Conservation (phyloP, 164 flowering plant genomes). For the Hamamelis virginiana region DNA sequence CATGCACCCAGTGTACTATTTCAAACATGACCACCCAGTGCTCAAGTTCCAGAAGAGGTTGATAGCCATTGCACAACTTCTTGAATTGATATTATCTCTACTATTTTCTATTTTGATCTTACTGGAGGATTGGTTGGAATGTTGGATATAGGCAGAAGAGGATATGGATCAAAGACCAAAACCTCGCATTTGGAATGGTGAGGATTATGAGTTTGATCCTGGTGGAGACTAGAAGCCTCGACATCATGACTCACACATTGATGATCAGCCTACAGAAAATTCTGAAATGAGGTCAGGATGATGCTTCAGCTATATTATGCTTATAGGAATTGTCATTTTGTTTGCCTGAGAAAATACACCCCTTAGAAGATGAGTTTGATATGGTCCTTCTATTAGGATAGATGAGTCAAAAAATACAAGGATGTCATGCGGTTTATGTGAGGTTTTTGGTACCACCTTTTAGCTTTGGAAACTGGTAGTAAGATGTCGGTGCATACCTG, state of each 20-base stretch:
- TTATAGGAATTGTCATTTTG: too few species aligned
- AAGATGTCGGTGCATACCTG: too few species aligned
- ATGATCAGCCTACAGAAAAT: slow-evolving; percentile 15
- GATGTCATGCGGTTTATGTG: too few species aligned
- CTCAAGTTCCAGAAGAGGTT: slow-evolving; percentile 76
- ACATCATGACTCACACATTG: slow-evolving; percentile 12
- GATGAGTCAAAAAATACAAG: neutral
- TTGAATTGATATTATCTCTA: neutral
- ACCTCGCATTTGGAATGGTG: slow-evolving; percentile 78
- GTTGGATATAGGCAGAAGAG: slow-evolving; percentile 56
- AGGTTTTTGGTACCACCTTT: too few species aligned
- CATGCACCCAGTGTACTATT: slow-evolving; percentile 87
- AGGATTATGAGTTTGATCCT: slow-evolving; percentile 54
- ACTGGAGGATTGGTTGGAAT: slow-evolving; percentile 8
- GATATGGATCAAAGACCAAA: slow-evolving; percentile 62
- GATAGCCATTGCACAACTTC: neutral
- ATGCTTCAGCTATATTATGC: neutral
- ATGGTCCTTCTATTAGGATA: neutral
- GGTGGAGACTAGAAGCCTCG: slow-evolving; percentile 53
- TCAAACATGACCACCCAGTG: slow-evolving; percentile 58
- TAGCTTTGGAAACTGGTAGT: too few species aligned
- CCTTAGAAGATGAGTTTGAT: neutral
- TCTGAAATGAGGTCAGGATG: slow-evolving; percentile 28
- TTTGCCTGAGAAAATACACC: neutral
- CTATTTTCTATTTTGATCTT: neutral